Conservation (phyloP, 2,329 filamentous ascomycete genomes). For the Aspergillus sp. region DNA sequence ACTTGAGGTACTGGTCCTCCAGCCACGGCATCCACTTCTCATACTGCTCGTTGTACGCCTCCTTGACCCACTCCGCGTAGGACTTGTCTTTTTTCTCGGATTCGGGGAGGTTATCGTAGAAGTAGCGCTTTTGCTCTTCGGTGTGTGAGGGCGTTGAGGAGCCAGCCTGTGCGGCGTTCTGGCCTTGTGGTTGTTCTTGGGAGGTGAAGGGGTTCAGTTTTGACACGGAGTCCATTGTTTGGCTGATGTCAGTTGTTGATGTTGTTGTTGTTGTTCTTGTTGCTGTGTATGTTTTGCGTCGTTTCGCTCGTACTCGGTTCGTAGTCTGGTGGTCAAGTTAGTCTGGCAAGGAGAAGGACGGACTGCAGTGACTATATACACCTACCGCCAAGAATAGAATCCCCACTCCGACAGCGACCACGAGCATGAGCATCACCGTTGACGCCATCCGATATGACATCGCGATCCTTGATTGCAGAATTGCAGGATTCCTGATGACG, state of each 20-base stretch:
- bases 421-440: not conserved
- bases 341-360: too few relatives aligned
- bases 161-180: not conserved
- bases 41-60: constrained; percentile 58
- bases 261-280: not conserved
- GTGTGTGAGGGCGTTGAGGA: constrained; percentile 16
- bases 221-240: not conserved
- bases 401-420: not conserved
- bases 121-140: constrained; percentile 27
- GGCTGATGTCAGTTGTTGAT: not conserved
- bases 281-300: not conserved
- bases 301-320: too few relatives aligned
- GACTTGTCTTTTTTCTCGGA: constrained; percentile 26
- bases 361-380: too few relatives aligned
- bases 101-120: constrained; percentile 25
- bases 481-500: not conserved
- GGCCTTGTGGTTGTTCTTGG: not conserved
- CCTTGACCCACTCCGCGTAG: constrained; percentile 46
- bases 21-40: constrained; percentile 62
- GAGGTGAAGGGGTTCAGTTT: constrained; percentile 1
- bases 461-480: not conserved
- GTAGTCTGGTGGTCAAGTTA: not conserved
- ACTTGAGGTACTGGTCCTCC: constrained; percentile 59
- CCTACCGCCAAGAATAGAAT: not conserved
- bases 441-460: constrained; percentile 2